Evolutionary conservation across 2,329 filamentous ascomycete genomes (phyloP).

Genomic region (Macroventuria anomochaeta): DNA sequence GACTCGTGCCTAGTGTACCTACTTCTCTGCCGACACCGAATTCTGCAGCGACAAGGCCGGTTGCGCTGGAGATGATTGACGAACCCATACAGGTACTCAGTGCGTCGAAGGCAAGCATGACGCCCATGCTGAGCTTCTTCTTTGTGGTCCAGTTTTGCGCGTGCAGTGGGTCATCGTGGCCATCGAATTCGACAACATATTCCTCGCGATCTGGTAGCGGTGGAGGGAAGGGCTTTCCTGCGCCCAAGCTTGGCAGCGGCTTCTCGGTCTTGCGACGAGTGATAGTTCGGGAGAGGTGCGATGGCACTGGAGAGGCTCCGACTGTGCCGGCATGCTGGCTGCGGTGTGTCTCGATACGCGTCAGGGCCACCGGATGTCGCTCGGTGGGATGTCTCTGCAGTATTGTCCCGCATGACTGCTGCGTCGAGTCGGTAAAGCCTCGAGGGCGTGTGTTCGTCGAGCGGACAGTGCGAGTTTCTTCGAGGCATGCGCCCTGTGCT

Average conservation of each 20-base stretch:
- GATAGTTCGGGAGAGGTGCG: conserved; percentile 53
- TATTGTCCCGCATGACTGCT: conserved; percentile 26
- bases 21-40: conserved; percentile 40
- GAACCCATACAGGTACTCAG: conserved; percentile 71
- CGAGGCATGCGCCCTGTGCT: conserved; percentile 27
- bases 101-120: conserved; percentile 75
- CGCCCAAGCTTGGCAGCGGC: conserved; percentile 72
- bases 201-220: conserved; percentile 73
- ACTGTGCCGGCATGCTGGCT: conserved; percentile 77
- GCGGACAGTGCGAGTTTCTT: conserved; percentile 40
- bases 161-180: conserved; percentile 81
- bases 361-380: conserved; percentile 71
- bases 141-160: conserved; percentile 84
- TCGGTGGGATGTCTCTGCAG: conserved; percentile 55
- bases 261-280: conserved; percentile 46
- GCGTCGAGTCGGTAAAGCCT: conserved; percentile 28
- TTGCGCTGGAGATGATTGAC: conserved; percentile 52
- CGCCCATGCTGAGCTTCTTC: conserved; percentile 75
- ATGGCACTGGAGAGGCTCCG: conserved; percentile 55
- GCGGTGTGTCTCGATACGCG: conserved; percentile 73
- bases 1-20: conserved; percentile 42
- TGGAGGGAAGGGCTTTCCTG: conserved; percentile 75
- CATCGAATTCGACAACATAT: conserved; percentile 84
- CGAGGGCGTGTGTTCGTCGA: conserved; percentile 24
- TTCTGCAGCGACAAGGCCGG: conserved; percentile 34